Percentiles rank a stretch among this genome's conserved stretches.
Evolutionary conservation across 163 green algal genomes (phyloP).

Genomic region (Scenedesmus sp.): DNA sequence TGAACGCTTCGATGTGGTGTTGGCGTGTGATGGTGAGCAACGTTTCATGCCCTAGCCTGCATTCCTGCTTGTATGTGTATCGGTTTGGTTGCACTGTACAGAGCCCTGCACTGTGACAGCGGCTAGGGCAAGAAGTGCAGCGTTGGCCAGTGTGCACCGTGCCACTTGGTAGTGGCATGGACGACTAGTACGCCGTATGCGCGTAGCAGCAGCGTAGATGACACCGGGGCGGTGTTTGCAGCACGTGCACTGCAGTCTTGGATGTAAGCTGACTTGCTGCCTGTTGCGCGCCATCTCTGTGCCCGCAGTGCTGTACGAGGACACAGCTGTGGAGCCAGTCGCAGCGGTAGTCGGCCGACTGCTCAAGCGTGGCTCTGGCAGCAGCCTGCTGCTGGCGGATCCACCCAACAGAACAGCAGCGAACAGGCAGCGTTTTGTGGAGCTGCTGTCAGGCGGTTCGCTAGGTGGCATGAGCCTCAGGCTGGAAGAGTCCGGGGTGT

Average conservation of each 20-base stretch:
- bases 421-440: constrained; percentile 75
- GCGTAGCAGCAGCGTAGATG: too few species aligned
- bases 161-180: too few species aligned
- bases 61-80: background rate
- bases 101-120: background rate
- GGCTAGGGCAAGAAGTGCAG: too few species aligned
- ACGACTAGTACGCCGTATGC: too few species aligned
- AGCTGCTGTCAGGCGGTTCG: constrained; percentile 49
- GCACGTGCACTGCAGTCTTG: too few species aligned
- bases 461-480: background rate
- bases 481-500: constrained; percentile 47
- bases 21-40: constrained; percentile 81
- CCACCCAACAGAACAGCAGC: constrained; percentile 80
- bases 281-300: background rate
- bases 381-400: constrained; percentile 83
- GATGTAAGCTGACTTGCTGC: background rate
- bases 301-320: constrained; percentile 86
- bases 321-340: constrained; percentile 81
- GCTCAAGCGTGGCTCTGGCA: background rate
- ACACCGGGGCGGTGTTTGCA: too few species aligned
- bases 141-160: too few species aligned
- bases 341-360: constrained; percentile 42
- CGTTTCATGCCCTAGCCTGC: background rate
- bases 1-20: constrained; percentile 80
- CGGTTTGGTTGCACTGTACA: background rate